These are phyloP conservation scores for Kalaharituber pfeilii DNA, from an alignment of 2,329 filamentous ascomycete species.

Conservation along the genomic window DNA sequence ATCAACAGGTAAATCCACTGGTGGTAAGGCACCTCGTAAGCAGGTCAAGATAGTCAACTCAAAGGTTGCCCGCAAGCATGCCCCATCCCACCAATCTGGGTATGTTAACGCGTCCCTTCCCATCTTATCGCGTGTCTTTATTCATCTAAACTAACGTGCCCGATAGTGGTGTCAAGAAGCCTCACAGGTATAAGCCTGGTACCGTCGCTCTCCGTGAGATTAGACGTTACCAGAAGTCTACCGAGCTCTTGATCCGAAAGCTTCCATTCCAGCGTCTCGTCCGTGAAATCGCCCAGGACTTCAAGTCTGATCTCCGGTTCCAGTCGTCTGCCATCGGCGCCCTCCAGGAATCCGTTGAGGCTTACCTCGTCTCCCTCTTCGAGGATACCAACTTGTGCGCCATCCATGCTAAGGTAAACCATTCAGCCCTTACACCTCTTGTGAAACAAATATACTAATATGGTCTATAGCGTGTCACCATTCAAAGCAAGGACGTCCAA, in stretches of 20 bases:
- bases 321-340: slow-evolving; percentile 95
- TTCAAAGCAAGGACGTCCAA: slow-evolving; percentile 96
- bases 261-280: slow-evolving; percentile 95
- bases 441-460: slow-evolving; percentile 58
- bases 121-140: background rate
- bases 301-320: slow-evolving; percentile 92
- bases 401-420: slow-evolving; percentile 1
- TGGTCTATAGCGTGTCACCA: slow-evolving; percentile 64
- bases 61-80: slow-evolving; percentile 97
- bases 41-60: slow-evolving; percentile 59
- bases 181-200: slow-evolving; percentile 75
- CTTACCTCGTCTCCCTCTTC: slow-evolving; percentile 93
- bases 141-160: background rate
- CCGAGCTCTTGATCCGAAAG: slow-evolving; percentile 79
- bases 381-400: slow-evolving; percentile 95
- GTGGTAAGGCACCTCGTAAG: slow-evolving; percentile 72
- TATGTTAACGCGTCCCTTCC: slow-evolving; percentile 10
- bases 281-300: slow-evolving; percentile 89
- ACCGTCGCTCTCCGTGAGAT: slow-evolving; percentile 96
- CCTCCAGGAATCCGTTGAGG: slow-evolving; percentile 96
- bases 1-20: slow-evolving; percentile 52
- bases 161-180: slow-evolving; percentile 68
- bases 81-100: slow-evolving; percentile 63
- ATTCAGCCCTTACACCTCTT: slow-evolving; percentile 5
- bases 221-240: slow-evolving; percentile 62